Conservation (phyloP, 768 basidiomycete genomes). For the Auriscalpium vulgare region DNA sequence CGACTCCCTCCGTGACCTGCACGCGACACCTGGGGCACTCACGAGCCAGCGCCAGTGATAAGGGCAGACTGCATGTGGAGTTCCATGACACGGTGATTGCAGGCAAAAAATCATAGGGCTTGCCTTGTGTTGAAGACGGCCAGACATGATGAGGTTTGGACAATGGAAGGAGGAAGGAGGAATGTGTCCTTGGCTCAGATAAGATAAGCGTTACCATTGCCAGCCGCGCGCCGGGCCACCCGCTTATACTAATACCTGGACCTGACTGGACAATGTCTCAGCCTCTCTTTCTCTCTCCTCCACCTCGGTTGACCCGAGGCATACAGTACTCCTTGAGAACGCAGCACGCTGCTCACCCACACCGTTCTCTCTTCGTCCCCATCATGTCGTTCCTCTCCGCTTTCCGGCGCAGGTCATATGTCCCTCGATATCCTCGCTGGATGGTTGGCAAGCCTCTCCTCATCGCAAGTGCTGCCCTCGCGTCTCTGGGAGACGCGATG, state of each 20-base stretch:
- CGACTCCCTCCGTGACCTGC: too few relatives aligned
- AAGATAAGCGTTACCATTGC: too few relatives aligned
- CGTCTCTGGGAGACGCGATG: conserved; percentile 50
- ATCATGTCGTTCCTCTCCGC: conserved; percentile 12
- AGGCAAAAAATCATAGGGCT: background rate
- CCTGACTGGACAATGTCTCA: background rate
- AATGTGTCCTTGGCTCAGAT: too few relatives aligned
- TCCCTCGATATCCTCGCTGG: conserved; percentile 43
- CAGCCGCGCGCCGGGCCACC: too few relatives aligned
- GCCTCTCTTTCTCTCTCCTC: too few relatives aligned
- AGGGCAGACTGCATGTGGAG: conserved; percentile 50
- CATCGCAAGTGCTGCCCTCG: conserved; percentile 42
- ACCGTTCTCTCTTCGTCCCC: background rate
- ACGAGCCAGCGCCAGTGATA: conserved; percentile 88
- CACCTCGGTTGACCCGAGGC: too few relatives aligned
- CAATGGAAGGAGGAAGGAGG: too few relatives aligned
- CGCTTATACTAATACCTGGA: too few relatives aligned
- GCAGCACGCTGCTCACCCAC: too few relatives aligned
- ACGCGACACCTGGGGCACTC: conserved; percentile 24
- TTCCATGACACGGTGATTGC: background rate
- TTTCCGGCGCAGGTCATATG: conserved; percentile 32
- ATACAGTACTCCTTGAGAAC: too few relatives aligned
- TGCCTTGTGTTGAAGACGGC: conserved; percentile 64
- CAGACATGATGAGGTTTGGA: conserved; percentile 40
- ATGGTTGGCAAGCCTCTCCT: conserved; percentile 42